Base-by-base conservation (phyloP, 441 rosid species). In the Hura crepitans region DNA sequence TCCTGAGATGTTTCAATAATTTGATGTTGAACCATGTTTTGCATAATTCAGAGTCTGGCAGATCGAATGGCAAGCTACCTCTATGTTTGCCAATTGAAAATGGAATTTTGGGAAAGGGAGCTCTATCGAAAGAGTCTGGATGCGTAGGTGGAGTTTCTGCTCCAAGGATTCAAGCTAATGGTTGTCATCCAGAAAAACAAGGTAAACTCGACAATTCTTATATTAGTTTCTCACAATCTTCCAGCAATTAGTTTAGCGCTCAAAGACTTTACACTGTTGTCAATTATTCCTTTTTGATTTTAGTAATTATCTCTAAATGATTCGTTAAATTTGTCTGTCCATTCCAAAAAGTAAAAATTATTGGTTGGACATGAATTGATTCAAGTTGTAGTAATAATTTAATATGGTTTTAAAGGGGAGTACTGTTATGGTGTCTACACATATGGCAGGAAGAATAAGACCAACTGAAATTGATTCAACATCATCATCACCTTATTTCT, bases 51-150 rank as follows among this genome's bases (percentile, higher is more conserved):
- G 85, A 72, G 64, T 69, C 75, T 74, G 69, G 70, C 45, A 67
- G 73, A 64, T 43, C 25, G 49, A 51, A 63, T 49, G 46, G 60
- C 69, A 71, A 33, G 68, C 75, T 60, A 66, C 54, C 72, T 75
- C 64, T 8, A 73, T 57, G 31, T 68, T 57, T 50, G 22, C 25
- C 23, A 65, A 68, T 65, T 66, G 73, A 70, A 39, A 27, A 33
- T 49, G 76, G 82, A 70, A 62, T 74, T 63, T 49, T 74, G 60
- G 80, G 80, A 72, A 80, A 39, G 70, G 70, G 61, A 55, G 45
- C 53, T 51, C 31, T 60, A 67, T 59, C 56, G 22, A 70, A 66
- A 75, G 73, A 23, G 49, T 53, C 73, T 65, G 39, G 35, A 71
- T 71, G 45, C 65, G n/a, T 53, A 35, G 27, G 57, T 35, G 74